phyloP scores from a whole-genome alignment of 2,329 filamentous ascomycete species.

The Aspergillus fischeri region DNA sequence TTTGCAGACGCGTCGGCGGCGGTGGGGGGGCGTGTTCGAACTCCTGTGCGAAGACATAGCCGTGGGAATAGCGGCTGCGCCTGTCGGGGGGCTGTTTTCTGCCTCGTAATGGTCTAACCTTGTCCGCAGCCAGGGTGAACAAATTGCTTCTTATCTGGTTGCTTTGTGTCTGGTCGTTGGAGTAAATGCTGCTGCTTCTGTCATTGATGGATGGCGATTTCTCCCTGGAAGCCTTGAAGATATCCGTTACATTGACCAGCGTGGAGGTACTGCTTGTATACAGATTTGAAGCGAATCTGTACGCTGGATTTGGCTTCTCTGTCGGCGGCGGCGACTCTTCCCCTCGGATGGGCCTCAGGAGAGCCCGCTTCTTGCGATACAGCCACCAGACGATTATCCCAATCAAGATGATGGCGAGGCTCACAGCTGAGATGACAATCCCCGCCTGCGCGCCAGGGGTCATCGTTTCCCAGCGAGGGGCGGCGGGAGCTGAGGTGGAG shows the following conservation, averaged over 20 bases:
- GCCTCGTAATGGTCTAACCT: not conserved
- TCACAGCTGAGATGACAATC: not conserved
- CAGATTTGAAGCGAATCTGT: not conserved
- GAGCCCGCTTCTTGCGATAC: not conserved
- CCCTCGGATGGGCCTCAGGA: not conserved
- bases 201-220: not conserved
- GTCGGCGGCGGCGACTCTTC: not conserved
- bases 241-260: not conserved
- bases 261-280: not conserved
- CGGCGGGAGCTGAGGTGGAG: not conserved
- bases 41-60: not conserved
- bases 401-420: not conserved
- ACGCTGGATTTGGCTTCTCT: not conserved
- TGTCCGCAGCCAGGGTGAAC: not conserved
- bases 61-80: not conserved
- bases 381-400: not conserved
- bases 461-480: not conserved
- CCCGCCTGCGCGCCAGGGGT: not conserved
- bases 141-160: not conserved
- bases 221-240: not conserved
- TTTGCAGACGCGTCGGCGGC: not conserved
- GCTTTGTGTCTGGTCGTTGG: not conserved
- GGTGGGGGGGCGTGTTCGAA: not conserved
- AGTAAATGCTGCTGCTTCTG: not conserved
- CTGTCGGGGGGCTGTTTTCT: not conserved